Conservation (phyloP, 805 yeast species). For the Yarrowia sp. region DNA sequence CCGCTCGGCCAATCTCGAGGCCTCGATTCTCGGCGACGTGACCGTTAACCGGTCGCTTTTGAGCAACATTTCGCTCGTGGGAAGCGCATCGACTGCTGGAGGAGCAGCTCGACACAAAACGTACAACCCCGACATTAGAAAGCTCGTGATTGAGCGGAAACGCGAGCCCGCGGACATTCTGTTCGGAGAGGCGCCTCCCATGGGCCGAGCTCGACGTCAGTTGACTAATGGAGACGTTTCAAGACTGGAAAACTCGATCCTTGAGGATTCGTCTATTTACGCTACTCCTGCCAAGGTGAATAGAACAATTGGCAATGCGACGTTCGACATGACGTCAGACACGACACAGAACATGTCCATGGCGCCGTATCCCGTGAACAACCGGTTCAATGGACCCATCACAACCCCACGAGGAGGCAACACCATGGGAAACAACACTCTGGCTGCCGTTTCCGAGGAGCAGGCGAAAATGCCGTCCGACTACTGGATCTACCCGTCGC, state of each 20-base stretch:
- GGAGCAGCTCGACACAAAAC: slow-evolving; percentile 30
- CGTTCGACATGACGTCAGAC: slow-evolving; percentile 5
- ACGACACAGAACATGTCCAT: slow-evolving; percentile 17
- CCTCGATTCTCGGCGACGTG: slow-evolving; percentile 35
- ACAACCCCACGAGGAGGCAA: neutral
- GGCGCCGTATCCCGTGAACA: slow-evolving; percentile 26
- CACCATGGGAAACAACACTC: neutral
- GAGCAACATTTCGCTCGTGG: slow-evolving; percentile 27
- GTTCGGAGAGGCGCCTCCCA: slow-evolving; percentile 21
- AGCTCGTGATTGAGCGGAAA: slow-evolving; percentile 31
- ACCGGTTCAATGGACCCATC: slow-evolving; percentile 30
- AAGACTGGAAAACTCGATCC: neutral
- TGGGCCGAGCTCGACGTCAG: slow-evolving; percentile 8
- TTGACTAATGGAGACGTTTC: slow-evolving; percentile 4
- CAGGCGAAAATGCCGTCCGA: slow-evolving; percentile 52
- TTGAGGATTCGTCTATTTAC: neutral
- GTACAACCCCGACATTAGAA: slow-evolving; percentile 32
- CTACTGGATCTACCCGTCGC: slow-evolving; percentile 80
- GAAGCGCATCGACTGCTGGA: slow-evolving; percentile 9
- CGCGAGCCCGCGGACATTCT: slow-evolving; percentile 22
- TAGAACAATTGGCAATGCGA: neutral
- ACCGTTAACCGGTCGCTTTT: slow-evolving; percentile 18
- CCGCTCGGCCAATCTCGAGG: slow-evolving; percentile 13
- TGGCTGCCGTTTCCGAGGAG: slow-evolving; percentile 38
- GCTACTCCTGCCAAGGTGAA: slow-evolving; percentile 3